A percentile compares a stretch with the other conserved stretches of the same genome.
phyloP scores from a whole-genome alignment of 495 filamentous ascomycete species.

The Penicillium robsamsonii region DNA sequence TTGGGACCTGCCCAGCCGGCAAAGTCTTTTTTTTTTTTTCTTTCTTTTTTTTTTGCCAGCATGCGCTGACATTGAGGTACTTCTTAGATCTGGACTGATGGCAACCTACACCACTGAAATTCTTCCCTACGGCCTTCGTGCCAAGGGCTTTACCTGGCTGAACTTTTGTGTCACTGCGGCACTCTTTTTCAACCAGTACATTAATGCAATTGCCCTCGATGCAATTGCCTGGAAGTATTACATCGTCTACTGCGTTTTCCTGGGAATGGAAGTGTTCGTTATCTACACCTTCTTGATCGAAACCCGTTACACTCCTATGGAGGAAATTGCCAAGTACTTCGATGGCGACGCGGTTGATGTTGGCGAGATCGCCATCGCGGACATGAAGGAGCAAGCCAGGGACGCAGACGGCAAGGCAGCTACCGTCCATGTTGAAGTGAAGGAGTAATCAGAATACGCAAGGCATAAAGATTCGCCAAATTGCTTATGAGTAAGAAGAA shows the following conservation, averaged over 20 bases:
- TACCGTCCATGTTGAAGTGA: conserved; percentile 6
- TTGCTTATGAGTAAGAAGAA: too few species aligned
- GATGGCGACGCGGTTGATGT: conserved; percentile 36
- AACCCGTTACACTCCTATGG: conserved; percentile 61
- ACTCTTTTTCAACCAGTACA: conserved; percentile 54
- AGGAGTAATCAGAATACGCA: background rate
- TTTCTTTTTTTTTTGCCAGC: background rate
- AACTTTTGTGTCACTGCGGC: conserved; percentile 55
- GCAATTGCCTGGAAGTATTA: conserved; percentile 59
- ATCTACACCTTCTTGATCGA: conserved; percentile 66
- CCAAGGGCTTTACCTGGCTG: conserved; percentile 68
- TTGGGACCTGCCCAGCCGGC: background rate
- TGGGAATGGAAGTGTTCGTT: conserved; percentile 55
- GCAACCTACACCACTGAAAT: conserved; percentile 67
- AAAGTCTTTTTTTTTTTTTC: too few species aligned
- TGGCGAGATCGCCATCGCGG: conserved; percentile 10
- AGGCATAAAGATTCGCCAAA: too few species aligned
- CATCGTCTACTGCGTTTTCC: conserved; percentile 62
- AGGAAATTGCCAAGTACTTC: conserved; percentile 62
- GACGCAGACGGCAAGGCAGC: conserved; percentile 3
- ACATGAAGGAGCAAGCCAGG: conserved; percentile 12
- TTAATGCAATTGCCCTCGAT: conserved; percentile 60
- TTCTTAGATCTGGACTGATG: conserved; percentile 56
- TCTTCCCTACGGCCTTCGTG: conserved; percentile 63
- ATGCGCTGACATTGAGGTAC: background rate